Evolutionary conservation across 108 stramenopile genomes (phyloP).

Genomic region (Cylindrotheca fusiformis): DNA sequence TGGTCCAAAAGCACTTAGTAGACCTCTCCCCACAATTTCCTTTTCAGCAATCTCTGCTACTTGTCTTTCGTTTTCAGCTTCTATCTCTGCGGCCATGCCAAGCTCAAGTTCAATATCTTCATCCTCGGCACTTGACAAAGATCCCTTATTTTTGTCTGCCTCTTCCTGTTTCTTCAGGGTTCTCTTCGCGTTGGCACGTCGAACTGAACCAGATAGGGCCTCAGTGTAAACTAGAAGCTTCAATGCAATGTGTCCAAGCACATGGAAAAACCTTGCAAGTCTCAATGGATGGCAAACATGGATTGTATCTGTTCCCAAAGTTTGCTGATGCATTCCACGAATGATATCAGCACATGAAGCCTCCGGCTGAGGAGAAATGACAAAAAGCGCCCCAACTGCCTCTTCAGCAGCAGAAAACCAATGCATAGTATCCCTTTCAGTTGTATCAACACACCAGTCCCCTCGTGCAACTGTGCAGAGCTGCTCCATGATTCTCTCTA

Average conservation of each 20-base stretch:
- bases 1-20: constrained; percentile 83
- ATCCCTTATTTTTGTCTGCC: constrained; percentile 45
- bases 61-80: constrained; percentile 81
- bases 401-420: constrained; percentile 93
- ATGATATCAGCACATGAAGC: constrained; percentile 70
- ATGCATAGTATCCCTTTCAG: constrained; percentile 55
- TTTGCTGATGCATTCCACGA: constrained; percentile 53
- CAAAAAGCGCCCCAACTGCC: constrained; percentile 78
- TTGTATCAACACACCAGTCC: constrained; percentile 80
- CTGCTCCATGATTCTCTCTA: constrained; percentile 75
- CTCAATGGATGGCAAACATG: constrained; percentile 56
- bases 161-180: constrained; percentile 80
- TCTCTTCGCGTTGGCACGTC: constrained; percentile 74
- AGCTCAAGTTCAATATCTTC: constrained; percentile 89
- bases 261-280: constrained; percentile 93
- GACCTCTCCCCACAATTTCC: constrained; percentile 87
- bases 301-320: constrained; percentile 28
- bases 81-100: constrained; percentile 76
- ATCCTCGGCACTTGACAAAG: constrained; percentile 10
- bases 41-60: constrained; percentile 86
- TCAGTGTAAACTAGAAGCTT: constrained; percentile 94
- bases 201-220: constrained; percentile 68
- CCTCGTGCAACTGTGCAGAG: constrained; percentile 76
- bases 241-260: constrained; percentile 92
- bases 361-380: constrained; percentile 78